Conservation (phyloP, 768 basidiomycete species). For the Hericium rajendrae region DNA sequence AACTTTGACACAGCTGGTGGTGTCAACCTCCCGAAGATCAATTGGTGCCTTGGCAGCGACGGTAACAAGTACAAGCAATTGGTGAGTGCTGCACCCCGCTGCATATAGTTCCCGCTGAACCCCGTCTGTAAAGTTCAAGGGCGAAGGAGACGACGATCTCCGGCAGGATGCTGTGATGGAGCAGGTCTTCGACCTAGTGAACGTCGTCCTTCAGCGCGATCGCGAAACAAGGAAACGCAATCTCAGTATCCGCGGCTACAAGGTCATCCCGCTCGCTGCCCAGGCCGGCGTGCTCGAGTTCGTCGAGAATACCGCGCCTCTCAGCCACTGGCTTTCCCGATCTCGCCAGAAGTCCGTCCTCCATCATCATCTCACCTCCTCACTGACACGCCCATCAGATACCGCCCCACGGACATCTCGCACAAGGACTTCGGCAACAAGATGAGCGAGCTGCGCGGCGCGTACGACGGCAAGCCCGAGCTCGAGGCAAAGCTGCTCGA, state of each 20-base stretch:
- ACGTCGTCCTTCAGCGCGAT: conserved; percentile 64
- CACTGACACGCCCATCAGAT: conserved; percentile 32
- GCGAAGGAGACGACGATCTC: conserved; percentile 81
- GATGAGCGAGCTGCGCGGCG: conserved; percentile 25
- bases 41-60: conserved; percentile 54
- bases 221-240: conserved; percentile 65
- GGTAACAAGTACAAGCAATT: conserved; percentile 67
- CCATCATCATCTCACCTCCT: background rate
- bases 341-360: conserved; percentile 55
- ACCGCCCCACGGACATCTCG: conserved; percentile 49
- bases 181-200: conserved; percentile 89
- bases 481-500: conserved; percentile 21
- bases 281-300: conserved; percentile 87
- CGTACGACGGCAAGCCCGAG: conserved; percentile 17
- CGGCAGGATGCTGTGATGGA: conserved; percentile 99
- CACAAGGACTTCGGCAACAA: conserved; percentile 21
- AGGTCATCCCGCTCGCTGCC: conserved; percentile 74
- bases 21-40: conserved; percentile 75
- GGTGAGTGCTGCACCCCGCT: conserved; percentile 36
- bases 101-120: background rate
- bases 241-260: conserved; percentile 75
- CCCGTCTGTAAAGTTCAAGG: conserved; percentile 86
- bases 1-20: conserved; percentile 67
- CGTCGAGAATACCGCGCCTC: conserved; percentile 64
- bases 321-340: conserved; percentile 48